phyloP scores from a whole-genome alignment of 805 yeast species.

The Starmerella khaoyaiensis region DNA sequence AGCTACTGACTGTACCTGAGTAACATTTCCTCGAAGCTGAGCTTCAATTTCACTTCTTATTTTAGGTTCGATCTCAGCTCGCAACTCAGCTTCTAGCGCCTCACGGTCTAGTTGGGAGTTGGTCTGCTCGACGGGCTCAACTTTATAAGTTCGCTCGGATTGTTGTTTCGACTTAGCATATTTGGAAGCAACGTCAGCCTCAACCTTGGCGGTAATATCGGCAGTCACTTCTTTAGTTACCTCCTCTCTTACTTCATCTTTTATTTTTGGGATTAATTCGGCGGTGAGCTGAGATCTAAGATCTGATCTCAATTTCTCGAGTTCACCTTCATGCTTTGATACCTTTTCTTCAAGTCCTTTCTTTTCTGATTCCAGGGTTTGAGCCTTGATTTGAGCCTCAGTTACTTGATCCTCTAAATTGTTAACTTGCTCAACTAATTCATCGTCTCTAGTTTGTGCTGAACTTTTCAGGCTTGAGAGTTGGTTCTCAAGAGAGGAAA shows the following conservation, averaged over 20 bases:
- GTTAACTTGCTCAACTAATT: slow-evolving; percentile 22
- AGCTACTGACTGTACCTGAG: too few species aligned
- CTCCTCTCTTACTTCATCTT: background rate
- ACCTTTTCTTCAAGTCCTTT: background rate
- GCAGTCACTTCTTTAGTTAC: background rate
- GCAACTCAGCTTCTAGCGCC: slow-evolving; percentile 2
- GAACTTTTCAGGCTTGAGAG: too few species aligned
- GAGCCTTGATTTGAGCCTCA: slow-evolving; percentile 2
- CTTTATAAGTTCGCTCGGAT: too few species aligned
- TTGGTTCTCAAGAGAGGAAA: too few species aligned
- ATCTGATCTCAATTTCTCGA: background rate
- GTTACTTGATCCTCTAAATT: slow-evolving; percentile 20
- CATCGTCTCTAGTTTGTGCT: slow-evolving; percentile 18
- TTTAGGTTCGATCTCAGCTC: slow-evolving; percentile 1
- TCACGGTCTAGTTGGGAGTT: background rate
- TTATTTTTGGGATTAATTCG: background rate
- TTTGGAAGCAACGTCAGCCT: too few species aligned
- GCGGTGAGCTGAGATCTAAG: slow-evolving; percentile 1
- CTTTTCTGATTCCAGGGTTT: background rate
- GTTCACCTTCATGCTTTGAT: slow-evolving; percentile 1
- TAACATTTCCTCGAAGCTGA: background rate
- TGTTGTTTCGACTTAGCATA: too few species aligned
- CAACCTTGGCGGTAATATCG: too few species aligned
- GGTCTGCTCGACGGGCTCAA: background rate
- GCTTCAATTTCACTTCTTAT: background rate